Base-by-base conservation (phyloP, 257 asterid species). In the Marsdenia floribunda region DNA sequence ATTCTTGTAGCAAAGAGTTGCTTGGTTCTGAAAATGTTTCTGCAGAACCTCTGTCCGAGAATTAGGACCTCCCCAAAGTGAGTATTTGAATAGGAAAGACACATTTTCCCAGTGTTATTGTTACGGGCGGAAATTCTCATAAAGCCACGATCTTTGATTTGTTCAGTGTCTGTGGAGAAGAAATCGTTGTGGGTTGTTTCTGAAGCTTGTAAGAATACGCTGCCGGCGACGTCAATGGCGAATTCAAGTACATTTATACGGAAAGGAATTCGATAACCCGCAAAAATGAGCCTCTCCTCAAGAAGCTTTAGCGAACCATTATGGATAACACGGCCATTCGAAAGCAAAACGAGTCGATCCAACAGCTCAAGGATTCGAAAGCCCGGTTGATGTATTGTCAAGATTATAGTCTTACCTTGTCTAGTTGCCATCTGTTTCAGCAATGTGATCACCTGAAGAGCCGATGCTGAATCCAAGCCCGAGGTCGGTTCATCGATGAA, bases 341-440 rank as follows among this genome's bases (percentile, higher is more conserved):
- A 90, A 24, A 93, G 87, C 79, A 93, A 72, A 74, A 93, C 79
- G 21, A 93, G 91, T 12, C 87, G 83, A 80, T 89, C 88, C 37
- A 93, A 71, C 65, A 91, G 85, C 74, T 93, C 91, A 1, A 93
- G 89, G 73, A 93, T 89, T 70, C 97, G 75, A 74, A 80, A 93
- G 0, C 98, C 97, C 3, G 98, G 98, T 68, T 93, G 98, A 74
- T 93, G 98, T 69, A 93, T 88, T n/a, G 98, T 89, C 74, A 93
- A 58, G 53, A 91, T 75, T 40, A 91, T 75, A 0, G 98, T 93
- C 84, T 87, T 90, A 8, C 76, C 74, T 52, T 83, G 87, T 74
- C 55, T 68, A 18, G 49, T 81, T 1, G 82, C 95, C 91, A 91
- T 88, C 8, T 73, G 54, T 75, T 83, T 87, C 38, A 93, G 84